Conservation (phyloP, 1,284 basidiomycete species). For the Sparassis latifolia region DNA sequence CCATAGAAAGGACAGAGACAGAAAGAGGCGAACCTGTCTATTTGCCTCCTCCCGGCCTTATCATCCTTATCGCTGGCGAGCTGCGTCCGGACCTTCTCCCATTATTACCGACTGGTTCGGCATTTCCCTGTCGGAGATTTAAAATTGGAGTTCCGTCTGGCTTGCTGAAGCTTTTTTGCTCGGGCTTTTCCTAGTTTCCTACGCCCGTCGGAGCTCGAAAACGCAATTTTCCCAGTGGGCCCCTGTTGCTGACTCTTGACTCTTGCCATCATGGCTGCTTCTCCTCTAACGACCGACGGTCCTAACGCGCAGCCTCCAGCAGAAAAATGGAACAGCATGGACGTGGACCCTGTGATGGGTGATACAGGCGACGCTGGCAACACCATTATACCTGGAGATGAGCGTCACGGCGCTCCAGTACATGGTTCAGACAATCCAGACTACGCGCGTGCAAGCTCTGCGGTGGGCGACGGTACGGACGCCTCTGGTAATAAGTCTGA, state of each 20-base stretch:
- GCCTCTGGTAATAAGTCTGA: slow-evolving; percentile 19
- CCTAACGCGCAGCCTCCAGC: slow-evolving; percentile 23
- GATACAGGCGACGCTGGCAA: slow-evolving; percentile 37
- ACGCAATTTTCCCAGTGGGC: neutral
- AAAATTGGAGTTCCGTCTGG: neutral
- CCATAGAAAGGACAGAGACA: slow-evolving; percentile 37
- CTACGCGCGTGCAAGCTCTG: slow-evolving; percentile 33
- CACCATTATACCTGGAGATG: slow-evolving; percentile 31
- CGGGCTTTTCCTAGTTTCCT: no score
- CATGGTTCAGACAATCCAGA: slow-evolving; percentile 42
- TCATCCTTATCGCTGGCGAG: neutral
- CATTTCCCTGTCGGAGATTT: neutral
- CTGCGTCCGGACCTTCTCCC: neutral
- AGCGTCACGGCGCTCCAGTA: slow-evolving; percentile 23
- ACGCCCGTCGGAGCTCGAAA: neutral
- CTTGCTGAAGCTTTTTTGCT: no score
- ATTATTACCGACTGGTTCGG: neutral
- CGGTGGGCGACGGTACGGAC: slow-evolving; percentile 14
- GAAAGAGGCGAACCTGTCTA: slow-evolving; percentile 5
- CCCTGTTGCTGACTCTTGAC: slow-evolving; percentile 1
- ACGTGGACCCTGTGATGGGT: slow-evolving; percentile 40
- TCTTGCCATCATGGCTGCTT: slow-evolving; percentile 40
- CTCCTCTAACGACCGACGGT: slow-evolving; percentile 31
- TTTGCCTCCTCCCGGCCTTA: slow-evolving; percentile 1
- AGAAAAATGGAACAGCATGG: slow-evolving; percentile 50